These are phyloP conservation scores for Endocalyx cinctus DNA, from an alignment of 2,329 filamentous ascomycete species.

Conservation along the genomic window DNA sequence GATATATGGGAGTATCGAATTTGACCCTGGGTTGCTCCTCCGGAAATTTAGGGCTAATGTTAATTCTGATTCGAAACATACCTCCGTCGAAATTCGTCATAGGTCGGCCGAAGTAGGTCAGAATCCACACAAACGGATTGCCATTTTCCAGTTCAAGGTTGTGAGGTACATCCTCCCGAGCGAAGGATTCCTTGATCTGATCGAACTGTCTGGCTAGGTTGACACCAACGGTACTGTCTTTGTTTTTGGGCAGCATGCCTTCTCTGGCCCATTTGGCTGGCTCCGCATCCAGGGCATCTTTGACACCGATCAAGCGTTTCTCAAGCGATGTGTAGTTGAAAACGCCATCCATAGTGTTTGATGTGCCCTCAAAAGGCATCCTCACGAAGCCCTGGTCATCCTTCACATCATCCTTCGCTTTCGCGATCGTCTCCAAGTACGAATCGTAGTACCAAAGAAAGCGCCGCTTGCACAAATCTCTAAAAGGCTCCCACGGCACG, in stretches of 20 bases:
- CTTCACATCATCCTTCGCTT: conserved; percentile 59
- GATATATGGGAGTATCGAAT: conserved; percentile 78
- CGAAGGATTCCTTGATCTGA: conserved; percentile 73
- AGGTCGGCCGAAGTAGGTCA: conserved; percentile 86
- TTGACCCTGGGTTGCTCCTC: conserved; percentile 80
- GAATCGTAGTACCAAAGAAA: conserved; percentile 96
- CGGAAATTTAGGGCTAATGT: conserved; percentile 80
- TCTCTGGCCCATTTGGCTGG: conserved; percentile 65
- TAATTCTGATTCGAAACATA: conserved; percentile 75
- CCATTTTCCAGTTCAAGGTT: conserved; percentile 71
- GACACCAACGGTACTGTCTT: conserved; percentile 71
- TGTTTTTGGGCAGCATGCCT: conserved; percentile 57
- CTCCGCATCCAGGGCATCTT: conserved; percentile 67
- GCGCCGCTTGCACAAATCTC: conserved; percentile 81
- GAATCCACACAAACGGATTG: conserved; percentile 84
- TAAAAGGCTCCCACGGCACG: conserved; percentile 76
- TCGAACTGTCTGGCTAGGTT: conserved; percentile 82
- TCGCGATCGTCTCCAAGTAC: conserved; percentile 68
- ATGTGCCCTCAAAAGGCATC: conserved; percentile 80
- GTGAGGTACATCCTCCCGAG: conserved; percentile 64
- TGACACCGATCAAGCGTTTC: conserved; percentile 63
- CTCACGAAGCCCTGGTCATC: conserved; percentile 62
- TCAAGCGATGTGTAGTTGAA: conserved; percentile 78
- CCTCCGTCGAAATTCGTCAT: conserved; percentile 94
- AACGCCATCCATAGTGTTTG: conserved; percentile 79